Conservation (phyloP, 2,329 filamentous ascomycete genomes). For the Fusarium avenaceum region DNA sequence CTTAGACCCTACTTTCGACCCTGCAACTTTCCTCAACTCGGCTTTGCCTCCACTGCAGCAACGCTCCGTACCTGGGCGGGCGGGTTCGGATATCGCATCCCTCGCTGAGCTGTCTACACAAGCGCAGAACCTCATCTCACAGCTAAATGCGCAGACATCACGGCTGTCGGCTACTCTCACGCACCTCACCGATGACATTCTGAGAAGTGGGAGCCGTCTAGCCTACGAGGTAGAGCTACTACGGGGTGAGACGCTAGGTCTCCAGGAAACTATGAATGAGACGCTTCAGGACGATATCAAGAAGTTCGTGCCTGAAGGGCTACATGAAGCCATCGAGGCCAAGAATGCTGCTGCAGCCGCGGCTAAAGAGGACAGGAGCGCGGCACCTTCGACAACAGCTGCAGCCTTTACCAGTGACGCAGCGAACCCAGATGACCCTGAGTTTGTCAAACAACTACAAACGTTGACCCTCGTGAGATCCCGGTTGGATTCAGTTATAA, state of each 20-base stretch:
- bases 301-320: conserved; percentile 74
- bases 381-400: conserved; percentile 44
- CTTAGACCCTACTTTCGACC: conserved; percentile 81
- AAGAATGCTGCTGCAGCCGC: conserved; percentile 37
- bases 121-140: conserved; percentile 86
- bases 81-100: conserved; percentile 61
- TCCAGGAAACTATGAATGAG: conserved; percentile 83
- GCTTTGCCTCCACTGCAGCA: conserved; percentile 77
- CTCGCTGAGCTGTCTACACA: conserved; percentile 84
- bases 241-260: conserved; percentile 85
- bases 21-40: conserved; percentile 86
- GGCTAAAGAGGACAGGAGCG: conserved; percentile 37
- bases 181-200: conserved; percentile 92
- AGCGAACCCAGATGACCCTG: conserved; percentile 63
- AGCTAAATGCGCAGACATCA: conserved; percentile 89
- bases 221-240: conserved; percentile 96
- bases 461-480: conserved; percentile 85
- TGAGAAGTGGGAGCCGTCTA: conserved; percentile 87
- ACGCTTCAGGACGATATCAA: conserved; percentile 78
- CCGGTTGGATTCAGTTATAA: conserved; percentile 90
- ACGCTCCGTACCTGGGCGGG: conserved; percentile 50
- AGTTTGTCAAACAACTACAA: conserved; percentile 82
- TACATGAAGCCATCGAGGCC: conserved; percentile 53
- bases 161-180: conserved; percentile 85
- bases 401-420: conserved; percentile 12